phyloP scores from a whole-genome alignment of 2,329 filamentous ascomycete species.

The Cordyceps sp. region DNA sequence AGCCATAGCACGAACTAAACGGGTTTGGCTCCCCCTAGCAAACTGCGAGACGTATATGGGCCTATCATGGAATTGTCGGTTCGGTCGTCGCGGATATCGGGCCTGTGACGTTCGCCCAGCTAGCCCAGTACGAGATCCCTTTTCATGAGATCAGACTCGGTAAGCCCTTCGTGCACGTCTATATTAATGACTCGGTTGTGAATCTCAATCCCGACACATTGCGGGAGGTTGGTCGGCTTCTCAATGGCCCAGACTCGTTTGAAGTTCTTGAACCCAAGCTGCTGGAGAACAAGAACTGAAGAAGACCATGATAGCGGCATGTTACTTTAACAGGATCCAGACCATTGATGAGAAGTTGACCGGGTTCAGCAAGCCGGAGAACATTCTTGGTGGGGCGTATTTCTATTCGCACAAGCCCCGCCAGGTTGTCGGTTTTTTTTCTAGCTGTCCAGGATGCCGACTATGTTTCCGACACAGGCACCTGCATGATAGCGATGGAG shows the following conservation, averaged over 20 bases:
- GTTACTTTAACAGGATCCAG: conserved; percentile 15
- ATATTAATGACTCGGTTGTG: conserved; percentile 10
- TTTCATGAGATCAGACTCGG: conserved; percentile 14
- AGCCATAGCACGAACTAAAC: no score
- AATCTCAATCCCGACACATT: conserved; percentile 1
- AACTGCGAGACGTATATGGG: conserved; percentile 12
- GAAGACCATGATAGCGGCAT: conserved; percentile 11
- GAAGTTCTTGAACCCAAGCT: conserved; percentile 1
- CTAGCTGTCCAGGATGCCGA: conserved; percentile 10
- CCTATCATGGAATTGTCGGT: conserved; percentile 11
- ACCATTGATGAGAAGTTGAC: conserved; percentile 12
- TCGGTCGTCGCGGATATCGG: conserved; percentile 11
- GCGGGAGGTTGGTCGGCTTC: conserved; percentile 10
- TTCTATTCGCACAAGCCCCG: conserved; percentile 15
- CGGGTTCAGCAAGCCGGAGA: conserved; percentile 14
- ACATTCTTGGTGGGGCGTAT: conserved; percentile 15
- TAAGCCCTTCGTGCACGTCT: conserved; percentile 14
- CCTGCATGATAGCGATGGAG: conserved; percentile 13
- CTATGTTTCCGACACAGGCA: conserved; percentile 9
- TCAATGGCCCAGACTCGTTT: conserved; percentile 7
- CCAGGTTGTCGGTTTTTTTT: conserved; percentile 7
- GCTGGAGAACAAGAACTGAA: conserved; percentile 7
- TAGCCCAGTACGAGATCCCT: conserved; percentile 11
- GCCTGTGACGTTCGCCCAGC: conserved; percentile 10
- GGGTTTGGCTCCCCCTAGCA: neutral